Conservation (phyloP, 176 grass and related monocot genomes). For the Alopecurus myosuroides region DNA sequence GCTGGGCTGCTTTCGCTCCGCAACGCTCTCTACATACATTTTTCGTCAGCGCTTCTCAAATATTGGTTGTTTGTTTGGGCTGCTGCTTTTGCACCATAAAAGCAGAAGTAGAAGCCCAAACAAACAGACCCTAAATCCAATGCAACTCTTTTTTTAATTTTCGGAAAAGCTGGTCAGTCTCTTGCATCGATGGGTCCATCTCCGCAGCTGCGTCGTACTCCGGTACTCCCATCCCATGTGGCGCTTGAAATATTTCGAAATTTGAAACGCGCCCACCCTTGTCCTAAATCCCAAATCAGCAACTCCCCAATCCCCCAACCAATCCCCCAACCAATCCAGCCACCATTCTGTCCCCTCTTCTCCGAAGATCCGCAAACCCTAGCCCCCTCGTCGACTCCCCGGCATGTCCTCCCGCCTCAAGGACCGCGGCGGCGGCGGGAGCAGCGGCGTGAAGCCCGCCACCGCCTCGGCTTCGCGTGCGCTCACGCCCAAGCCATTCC, state of each 20-base stretch:
- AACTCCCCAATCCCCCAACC: slow-evolving; percentile 1
- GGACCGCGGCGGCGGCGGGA: slow-evolving; percentile 46
- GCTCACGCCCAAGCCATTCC: slow-evolving; percentile 33
- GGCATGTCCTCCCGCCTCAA: slow-evolving; percentile 76
- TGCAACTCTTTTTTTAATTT: too few relatives aligned
- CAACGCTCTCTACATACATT: too few relatives aligned
- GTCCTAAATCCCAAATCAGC: slow-evolving; percentile 1
- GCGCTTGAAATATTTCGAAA: slow-evolving; percentile 36
- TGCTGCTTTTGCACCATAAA: too few relatives aligned
- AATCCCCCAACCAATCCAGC: not conserved
- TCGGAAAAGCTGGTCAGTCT: not conserved
- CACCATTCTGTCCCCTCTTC: not conserved
- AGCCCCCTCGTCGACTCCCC: not conserved
- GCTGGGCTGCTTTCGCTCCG: too few relatives aligned
- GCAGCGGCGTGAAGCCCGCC: slow-evolving; percentile 19
- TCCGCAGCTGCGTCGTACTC: not conserved
- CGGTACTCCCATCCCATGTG: not conserved
- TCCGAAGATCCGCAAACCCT: slow-evolving; percentile 32
- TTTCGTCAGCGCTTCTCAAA: too few relatives aligned
- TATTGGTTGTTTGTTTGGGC: too few relatives aligned
- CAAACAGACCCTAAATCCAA: too few relatives aligned
- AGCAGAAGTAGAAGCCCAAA: too few relatives aligned
- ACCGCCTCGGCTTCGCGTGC: slow-evolving; percentile 30
- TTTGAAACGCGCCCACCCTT: slow-evolving; percentile 12
- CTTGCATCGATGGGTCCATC: not conserved